These are phyloP conservation scores for Stagonosporopsis cucurbitacearum DNA, from an alignment of 2,329 filamentous ascomycete species.

Conservation along the genomic window DNA sequence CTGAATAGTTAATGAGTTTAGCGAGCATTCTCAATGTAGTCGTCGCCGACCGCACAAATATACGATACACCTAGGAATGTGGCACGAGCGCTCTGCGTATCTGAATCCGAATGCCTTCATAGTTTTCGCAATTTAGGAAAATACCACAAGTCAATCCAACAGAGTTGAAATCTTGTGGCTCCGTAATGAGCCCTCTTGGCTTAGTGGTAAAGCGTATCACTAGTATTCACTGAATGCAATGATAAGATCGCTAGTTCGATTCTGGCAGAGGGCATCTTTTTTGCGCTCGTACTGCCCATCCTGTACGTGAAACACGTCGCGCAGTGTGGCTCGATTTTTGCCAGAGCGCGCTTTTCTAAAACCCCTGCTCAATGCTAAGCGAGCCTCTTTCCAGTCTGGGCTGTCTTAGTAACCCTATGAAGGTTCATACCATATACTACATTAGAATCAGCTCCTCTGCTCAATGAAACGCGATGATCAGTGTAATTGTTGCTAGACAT, in stretches of 20 bases:
- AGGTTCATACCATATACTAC: no score
- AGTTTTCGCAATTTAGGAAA: not conserved
- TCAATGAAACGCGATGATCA: no score
- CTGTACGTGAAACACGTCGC: not conserved
- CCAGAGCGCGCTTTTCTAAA: not conserved
- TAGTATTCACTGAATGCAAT: constrained; percentile 18
- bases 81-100: not conserved
- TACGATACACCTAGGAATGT: not conserved
- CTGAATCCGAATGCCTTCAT: not conserved
- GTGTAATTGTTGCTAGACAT: not conserved
- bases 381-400: not conserved
- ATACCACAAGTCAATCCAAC: constrained; percentile 13
- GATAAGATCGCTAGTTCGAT: constrained; percentile 23
- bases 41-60: not conserved
- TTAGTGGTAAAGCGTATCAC: constrained; percentile 24
- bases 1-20: constrained; percentile 4
- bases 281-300: not conserved
- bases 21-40: constrained; percentile 10
- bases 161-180: constrained; percentile 4
- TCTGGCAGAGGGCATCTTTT: constrained; percentile 18
- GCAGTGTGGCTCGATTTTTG: not conserved
- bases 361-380: constrained; percentile 9
- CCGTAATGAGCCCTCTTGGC: constrained; percentile 14
- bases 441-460: no score
- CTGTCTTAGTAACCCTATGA: not conserved